A percentile compares a stretch with the other conserved stretches of the same genome.
Evolutionary conservation across 2,329 filamentous ascomycete genomes (phyloP).

Genomic region (Aotearoamyces nothofagi): DNA sequence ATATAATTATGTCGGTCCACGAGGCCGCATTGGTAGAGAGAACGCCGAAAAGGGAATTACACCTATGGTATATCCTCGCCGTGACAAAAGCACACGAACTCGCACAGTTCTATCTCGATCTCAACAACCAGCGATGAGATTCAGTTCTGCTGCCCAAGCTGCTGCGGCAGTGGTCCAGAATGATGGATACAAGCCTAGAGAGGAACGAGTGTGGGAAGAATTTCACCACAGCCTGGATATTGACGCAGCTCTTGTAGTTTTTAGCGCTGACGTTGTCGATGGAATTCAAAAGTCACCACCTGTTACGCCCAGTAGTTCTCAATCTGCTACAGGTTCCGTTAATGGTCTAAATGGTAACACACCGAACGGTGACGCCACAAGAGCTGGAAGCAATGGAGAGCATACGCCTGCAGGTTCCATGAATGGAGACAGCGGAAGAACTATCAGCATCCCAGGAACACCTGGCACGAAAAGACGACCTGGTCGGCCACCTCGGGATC

Average conservation of each 20-base stretch:
- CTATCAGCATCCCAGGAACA: conserved; percentile 20
- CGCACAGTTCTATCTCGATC: conserved; percentile 33
- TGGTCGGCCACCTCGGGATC: conserved; percentile 48
- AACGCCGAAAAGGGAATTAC: conserved; percentile 29
- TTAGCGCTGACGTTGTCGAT: conserved; percentile 74
- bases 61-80: conserved; percentile 28
- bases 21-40: conserved; percentile 35
- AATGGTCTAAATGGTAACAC: conserved; percentile 21
- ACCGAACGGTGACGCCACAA: conserved; percentile 10
- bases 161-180: conserved; percentile 78
- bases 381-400: conserved; percentile 13
- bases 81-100: conserved; percentile 40
- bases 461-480: conserved; percentile 37
- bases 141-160: conserved; percentile 46
- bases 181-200: conserved; percentile 92
- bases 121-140: conserved; percentile 29
- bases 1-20: conserved; percentile 34
- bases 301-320: conserved; percentile 23
- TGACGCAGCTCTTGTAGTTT: conserved; percentile 63
- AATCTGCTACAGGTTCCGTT: conserved; percentile 22
- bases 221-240: conserved; percentile 94
- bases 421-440: conserved; percentile 10
- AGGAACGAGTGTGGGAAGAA: conserved; percentile 95
- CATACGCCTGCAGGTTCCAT: conserved; percentile 10
- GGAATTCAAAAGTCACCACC: conserved; percentile 39